phyloP scores from a whole-genome alignment of 2,329 filamentous ascomycete genomes.

The Mariannaea sp. region DNA sequence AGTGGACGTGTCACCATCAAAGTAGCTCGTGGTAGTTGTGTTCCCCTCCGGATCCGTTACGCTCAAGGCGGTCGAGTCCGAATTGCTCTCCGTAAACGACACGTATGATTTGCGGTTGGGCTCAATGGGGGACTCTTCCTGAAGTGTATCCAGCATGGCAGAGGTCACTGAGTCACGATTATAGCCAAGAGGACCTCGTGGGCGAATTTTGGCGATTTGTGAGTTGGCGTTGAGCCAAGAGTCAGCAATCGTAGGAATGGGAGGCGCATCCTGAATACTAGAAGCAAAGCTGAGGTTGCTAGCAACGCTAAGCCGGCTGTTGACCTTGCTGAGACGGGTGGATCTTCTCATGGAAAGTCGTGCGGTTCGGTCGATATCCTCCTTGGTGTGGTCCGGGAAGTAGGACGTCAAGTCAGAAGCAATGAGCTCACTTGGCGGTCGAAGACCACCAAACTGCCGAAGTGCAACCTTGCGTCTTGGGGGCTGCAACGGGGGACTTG shows the following conservation, averaged over 20 bases:
- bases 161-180: constrained; percentile 90
- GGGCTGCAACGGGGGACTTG: constrained; percentile 52
- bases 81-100: constrained; percentile 78
- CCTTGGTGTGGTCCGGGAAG: constrained; percentile 92
- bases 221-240: constrained; percentile 72
- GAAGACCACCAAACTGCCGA: constrained; percentile 85
- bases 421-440: constrained; percentile 95
- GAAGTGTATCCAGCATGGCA: constrained; percentile 84
- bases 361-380: constrained; percentile 95
- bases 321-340: constrained; percentile 87
- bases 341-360: constrained; percentile 90
- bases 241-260: constrained; percentile 94
- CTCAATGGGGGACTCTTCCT: constrained; percentile 86
- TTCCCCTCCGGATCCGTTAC: constrained; percentile 80
- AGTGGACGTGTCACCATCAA: constrained; percentile 78
- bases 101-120: constrained; percentile 95
- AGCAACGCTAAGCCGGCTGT: constrained; percentile 89
- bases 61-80: constrained; percentile 71
- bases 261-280: constrained; percentile 88
- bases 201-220: constrained; percentile 46
- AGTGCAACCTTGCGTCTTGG: constrained; percentile 59
- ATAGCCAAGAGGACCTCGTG: constrained; percentile 42
- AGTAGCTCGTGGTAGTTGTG: constrained; percentile 75
- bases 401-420: constrained; percentile 95
- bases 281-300: constrained; percentile 94